Evolutionary conservation across 2,329 filamentous ascomycete species (phyloP).

Genomic region (Eurotiales sp.): DNA sequence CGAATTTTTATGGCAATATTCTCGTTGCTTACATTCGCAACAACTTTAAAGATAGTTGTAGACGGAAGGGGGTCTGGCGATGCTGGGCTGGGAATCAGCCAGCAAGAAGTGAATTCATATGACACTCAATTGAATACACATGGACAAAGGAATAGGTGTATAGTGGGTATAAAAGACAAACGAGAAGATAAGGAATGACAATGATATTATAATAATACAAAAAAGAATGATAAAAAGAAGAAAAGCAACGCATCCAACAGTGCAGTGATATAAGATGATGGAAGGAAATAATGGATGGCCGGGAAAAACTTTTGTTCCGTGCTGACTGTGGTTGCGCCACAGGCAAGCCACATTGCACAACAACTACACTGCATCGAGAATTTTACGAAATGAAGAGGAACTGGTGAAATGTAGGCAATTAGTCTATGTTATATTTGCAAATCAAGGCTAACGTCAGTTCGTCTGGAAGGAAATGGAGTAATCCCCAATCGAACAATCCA

Average conservation of each 20-base stretch:
- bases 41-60: background rate
- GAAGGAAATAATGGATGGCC: background rate
- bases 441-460: too few relatives aligned
- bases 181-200: background rate
- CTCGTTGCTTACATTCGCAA: background rate
- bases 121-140: background rate
- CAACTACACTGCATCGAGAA: too few relatives aligned
- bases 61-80: too few relatives aligned
- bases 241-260: background rate
- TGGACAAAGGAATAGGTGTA: background rate
- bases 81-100: background rate
- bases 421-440: too few relatives aligned
- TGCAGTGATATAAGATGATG: background rate
- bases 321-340: background rate
- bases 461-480: too few relatives aligned
- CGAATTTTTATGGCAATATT: background rate
- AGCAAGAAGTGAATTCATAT: background rate
- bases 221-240: background rate
- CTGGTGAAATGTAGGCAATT: too few relatives aligned
- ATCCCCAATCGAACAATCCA: too few relatives aligned
- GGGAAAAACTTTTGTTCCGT: background rate
- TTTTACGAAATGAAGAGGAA: too few relatives aligned
- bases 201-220: background rate
- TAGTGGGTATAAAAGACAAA: background rate
- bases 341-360: background rate